Evolutionary conservation across 2,329 filamentous ascomycete genomes (phyloP).

Genomic region (Trichoderma polysporum): DNA sequence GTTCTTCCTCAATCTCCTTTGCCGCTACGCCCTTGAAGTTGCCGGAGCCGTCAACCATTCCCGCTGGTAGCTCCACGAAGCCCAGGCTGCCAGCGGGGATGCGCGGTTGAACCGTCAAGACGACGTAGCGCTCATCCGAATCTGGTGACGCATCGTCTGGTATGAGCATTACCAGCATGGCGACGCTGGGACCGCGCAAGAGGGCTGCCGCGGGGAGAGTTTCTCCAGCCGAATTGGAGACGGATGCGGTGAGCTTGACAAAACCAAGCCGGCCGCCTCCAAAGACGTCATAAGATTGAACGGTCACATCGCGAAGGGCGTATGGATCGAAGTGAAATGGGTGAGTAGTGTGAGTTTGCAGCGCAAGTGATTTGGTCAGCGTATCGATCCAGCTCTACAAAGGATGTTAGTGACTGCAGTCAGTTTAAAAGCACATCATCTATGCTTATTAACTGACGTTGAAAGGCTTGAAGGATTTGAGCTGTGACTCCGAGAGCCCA

Average conservation of each 20-base stretch:
- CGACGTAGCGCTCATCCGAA: conserved; percentile 52
- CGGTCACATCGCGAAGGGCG: conserved; percentile 46
- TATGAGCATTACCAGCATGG: conserved; percentile 57
- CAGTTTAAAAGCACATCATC: no score
- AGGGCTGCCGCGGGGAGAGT: conserved; percentile 55
- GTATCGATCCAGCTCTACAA: conserved; percentile 50
- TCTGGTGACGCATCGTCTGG: conserved; percentile 47
- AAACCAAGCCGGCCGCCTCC: conserved; percentile 51
- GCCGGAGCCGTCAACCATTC: conserved; percentile 56
- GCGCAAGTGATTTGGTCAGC: conserved; percentile 46
- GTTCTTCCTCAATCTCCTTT: conserved; percentile 60
- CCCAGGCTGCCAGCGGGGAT: conserved; percentile 54
- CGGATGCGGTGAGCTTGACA: conserved; percentile 51
- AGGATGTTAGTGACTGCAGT: background rate
- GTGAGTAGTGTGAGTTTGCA: conserved; percentile 45
- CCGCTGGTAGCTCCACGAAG: conserved; percentile 58
- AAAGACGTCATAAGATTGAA: conserved; percentile 57
- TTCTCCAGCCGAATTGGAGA: conserved; percentile 50
- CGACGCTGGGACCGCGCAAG: conserved; percentile 60
- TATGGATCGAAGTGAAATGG: conserved; percentile 57
- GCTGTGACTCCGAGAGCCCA: conserved; percentile 42
- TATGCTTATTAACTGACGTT: conserved; percentile 35
- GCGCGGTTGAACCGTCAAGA: conserved; percentile 61
- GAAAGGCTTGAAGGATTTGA: conserved; percentile 49
- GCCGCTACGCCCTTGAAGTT: conserved; percentile 59